Evolutionary conservation across 805 yeast species (phyloP).

Genomic region (Candida caryicola): DNA sequence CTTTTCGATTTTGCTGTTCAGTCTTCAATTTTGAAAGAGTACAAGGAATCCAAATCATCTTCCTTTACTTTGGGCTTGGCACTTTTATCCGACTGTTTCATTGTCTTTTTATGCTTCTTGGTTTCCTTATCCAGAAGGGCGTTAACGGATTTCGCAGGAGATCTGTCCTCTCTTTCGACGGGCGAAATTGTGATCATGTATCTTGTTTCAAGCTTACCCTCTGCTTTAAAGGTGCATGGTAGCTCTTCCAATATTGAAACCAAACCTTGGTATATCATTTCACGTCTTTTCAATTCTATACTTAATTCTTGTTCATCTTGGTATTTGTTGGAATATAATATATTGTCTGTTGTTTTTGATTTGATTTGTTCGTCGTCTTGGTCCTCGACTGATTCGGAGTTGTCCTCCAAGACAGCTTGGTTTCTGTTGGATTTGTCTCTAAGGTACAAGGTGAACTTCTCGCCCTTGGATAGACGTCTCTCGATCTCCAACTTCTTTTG

Average conservation of each 20-base stretch:
- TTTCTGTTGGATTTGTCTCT: conserved; percentile 17
- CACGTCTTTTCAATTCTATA: conserved; percentile 25
- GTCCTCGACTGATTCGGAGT: conserved; percentile 11
- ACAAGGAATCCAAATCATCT: conserved; percentile 39
- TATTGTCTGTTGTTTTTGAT: conserved; percentile 2
- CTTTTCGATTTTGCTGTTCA: conserved; percentile 6
- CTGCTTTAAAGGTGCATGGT: conserved; percentile 24
- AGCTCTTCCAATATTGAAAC: conserved; percentile 28
- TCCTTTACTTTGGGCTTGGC: conserved; percentile 14
- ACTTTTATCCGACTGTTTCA: conserved; percentile 4
- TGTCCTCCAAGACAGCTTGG: conserved; percentile 9
- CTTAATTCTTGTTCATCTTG: conserved; percentile 12
- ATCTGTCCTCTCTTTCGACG: conserved; percentile 1
- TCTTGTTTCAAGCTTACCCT: conserved; percentile 26
- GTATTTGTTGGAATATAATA: conserved; percentile 4
- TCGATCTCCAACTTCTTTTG: conserved; percentile 54
- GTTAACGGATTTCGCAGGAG: conserved; percentile 1
- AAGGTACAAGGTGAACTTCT: conserved; percentile 27
- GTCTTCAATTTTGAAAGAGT: conserved; percentile 40
- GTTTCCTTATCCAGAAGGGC: neutral
- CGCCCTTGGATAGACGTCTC: conserved; percentile 44
- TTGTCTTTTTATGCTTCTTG: conserved; percentile 3
- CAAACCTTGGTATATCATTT: conserved; percentile 26
- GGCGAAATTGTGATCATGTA: conserved; percentile 21
- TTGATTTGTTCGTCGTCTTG: conserved; percentile 11